Evolutionary conservation across 108 stramenopile species (phyloP).

Genomic region (Parietichytrium sp.): DNA sequence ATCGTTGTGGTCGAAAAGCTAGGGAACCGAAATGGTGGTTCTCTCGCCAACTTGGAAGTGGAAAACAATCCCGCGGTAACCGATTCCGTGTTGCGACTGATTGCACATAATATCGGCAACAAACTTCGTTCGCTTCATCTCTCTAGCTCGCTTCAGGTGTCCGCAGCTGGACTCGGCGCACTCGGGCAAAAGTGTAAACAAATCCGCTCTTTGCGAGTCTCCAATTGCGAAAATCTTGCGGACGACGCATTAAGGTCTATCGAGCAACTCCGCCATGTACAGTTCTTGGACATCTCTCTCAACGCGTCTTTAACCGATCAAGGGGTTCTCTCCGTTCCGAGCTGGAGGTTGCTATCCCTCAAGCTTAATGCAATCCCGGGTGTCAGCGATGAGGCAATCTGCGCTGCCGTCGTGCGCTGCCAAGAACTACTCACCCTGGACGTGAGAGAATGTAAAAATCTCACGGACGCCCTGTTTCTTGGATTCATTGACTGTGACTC

Average conservation of each 20-base stretch:
- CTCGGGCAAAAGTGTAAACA: background rate
- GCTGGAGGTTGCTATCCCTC: background rate
- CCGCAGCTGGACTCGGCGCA: slow-evolving; percentile 4
- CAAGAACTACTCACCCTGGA: slow-evolving; percentile 24
- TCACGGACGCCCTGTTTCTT: background rate
- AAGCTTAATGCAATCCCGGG: background rate
- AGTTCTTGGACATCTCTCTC: background rate
- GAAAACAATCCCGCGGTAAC: background rate
- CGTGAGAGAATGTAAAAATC: background rate
- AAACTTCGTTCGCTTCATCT: background rate
- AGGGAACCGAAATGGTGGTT: too few relatives aligned
- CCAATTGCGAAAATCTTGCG: background rate
- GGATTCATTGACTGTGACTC: too few relatives aligned
- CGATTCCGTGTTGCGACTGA: background rate
- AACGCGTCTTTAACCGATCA: background rate
- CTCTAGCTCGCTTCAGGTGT: background rate
- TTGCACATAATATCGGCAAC: background rate
- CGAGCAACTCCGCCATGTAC: background rate
- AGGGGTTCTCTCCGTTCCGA: background rate
- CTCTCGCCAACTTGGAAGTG: background rate
- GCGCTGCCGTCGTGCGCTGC: background rate
- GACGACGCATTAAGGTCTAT: background rate
- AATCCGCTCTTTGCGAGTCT: background rate
- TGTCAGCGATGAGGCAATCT: background rate
- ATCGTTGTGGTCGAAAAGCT: background rate